Percentiles rank a stretch among this genome's conserved stretches.
Evolutionary conservation across 257 asterid genomes (phyloP).

Genomic region (Lycium ferocissimum): DNA sequence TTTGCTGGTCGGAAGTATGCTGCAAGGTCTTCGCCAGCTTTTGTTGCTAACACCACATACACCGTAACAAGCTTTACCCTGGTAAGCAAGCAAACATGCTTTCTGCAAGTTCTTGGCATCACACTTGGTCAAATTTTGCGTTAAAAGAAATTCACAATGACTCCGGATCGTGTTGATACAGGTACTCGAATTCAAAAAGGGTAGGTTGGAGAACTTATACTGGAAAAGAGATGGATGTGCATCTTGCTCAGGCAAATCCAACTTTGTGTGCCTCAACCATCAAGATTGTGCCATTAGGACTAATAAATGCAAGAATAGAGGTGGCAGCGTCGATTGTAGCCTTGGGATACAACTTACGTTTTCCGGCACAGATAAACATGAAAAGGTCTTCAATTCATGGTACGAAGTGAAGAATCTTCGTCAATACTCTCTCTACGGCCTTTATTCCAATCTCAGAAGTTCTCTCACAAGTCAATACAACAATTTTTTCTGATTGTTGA

Average conservation of each 20-base stretch:
- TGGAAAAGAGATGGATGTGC: slow-evolving; percentile 88
- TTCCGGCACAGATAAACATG: slow-evolving; percentile 92
- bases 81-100: slow-evolving; percentile 58
- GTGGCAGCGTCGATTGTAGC: no score
- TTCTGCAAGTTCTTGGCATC: neutral
- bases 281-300: slow-evolving; percentile 81
- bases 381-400: slow-evolving; percentile 88
- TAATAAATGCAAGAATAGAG: slow-evolving; percentile 58
- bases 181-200: slow-evolving; percentile 91
- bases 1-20: slow-evolving; percentile 92
- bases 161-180: slow-evolving; percentile 31
- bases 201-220: slow-evolving; percentile 82
- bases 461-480: slow-evolving; percentile 80
- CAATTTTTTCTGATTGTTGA: slow-evolving; percentile 53
- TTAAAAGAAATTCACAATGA: neutral
- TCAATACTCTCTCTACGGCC: slow-evolving; percentile 85
- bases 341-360: slow-evolving; percentile 84
- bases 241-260: slow-evolving; percentile 62
- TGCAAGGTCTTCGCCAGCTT: slow-evolving; percentile 84
- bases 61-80: slow-evolving; percentile 89
- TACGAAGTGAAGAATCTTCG: slow-evolving; percentile 91
- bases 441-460: slow-evolving; percentile 76
- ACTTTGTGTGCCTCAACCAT: no score
- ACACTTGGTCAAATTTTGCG: neutral
- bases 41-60: slow-evolving; percentile 68